These are phyloP conservation scores for Eurotiales sp. DNA, from an alignment of 2,329 filamentous ascomycete genomes.

Conservation along the genomic window DNA sequence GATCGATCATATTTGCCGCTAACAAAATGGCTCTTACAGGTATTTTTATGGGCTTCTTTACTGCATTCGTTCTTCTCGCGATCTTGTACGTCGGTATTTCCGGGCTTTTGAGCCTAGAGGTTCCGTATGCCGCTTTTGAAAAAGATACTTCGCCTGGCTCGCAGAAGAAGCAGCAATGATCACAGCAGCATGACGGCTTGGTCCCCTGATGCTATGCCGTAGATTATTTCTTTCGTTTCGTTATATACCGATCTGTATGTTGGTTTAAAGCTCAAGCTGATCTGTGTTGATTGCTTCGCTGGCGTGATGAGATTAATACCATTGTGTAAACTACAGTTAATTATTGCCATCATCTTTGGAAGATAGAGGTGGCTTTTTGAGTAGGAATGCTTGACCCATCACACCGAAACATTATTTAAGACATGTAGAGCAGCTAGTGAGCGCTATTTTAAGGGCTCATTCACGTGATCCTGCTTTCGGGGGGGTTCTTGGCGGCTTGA, in stretches of 20 bases:
- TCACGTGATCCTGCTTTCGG: constrained; percentile 2
- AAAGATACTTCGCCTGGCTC: constrained; percentile 90
- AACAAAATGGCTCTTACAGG: constrained; percentile 48
- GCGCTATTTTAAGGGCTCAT: neutral
- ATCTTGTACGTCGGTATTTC: constrained; percentile 76
- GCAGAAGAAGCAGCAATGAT: constrained; percentile 71
- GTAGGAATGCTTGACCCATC: neutral
- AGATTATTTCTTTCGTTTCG: neutral
- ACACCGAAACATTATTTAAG: no score
- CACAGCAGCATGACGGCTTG: no score
- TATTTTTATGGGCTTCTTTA: constrained; percentile 81
- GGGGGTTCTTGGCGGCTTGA: neutral
- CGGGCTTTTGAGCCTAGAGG: constrained; percentile 75
- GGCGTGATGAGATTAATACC: neutral
- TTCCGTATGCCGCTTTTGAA: constrained; percentile 91
- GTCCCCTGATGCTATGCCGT: neutral
- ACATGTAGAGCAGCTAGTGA: no score
- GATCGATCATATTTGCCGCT: neutral
- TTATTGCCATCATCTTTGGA: neutral
- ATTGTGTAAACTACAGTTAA: neutral
- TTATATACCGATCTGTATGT: constrained; percentile 1
- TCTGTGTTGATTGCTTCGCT: constrained; percentile 1
- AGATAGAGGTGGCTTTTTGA: no score
- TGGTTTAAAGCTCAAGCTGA: neutral
- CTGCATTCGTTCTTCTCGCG: constrained; percentile 65